phyloP scores from a whole-genome alignment of 2,329 filamentous ascomycete species.

The Colletotrichum sp. region DNA sequence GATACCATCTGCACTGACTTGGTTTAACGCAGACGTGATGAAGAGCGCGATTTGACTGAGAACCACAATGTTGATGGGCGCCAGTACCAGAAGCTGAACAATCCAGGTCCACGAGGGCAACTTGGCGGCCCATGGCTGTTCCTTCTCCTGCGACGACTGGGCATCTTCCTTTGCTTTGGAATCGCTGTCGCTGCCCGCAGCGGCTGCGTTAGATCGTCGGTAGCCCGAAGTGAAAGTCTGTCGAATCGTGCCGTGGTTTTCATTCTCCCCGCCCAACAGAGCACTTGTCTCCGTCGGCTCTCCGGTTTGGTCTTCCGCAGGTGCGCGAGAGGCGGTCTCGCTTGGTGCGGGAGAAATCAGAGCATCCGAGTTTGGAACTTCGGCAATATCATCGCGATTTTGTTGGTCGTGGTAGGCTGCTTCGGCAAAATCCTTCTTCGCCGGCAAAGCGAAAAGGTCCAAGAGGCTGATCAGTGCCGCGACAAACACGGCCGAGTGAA shows the following conservation, averaged over 20 bases:
- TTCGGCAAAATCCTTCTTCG: conserved; percentile 72
- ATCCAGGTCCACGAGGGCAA: conserved; percentile 89
- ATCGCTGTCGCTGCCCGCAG: conserved; percentile 9
- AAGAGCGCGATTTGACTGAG: conserved; percentile 78
- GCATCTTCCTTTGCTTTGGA: conserved; percentile 34
- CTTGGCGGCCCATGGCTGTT: conserved; percentile 84
- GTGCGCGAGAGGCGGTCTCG: conserved; percentile 35
- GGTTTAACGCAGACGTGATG: conserved; percentile 73
- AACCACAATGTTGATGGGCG: conserved; percentile 78
- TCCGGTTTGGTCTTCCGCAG: conserved; percentile 25
- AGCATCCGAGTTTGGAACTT: conserved; percentile 34
- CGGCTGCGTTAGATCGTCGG: conserved; percentile 50
- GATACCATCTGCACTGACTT: conserved; percentile 86
- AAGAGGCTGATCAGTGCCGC: conserved; percentile 77
- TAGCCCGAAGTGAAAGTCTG: conserved; percentile 63
- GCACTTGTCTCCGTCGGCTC: conserved; percentile 61
- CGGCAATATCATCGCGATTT: conserved; percentile 39
- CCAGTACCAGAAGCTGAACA: conserved; percentile 81
- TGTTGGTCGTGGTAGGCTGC: conserved; percentile 58
- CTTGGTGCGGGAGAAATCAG: conserved; percentile 46
- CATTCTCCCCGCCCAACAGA: conserved; percentile 36
- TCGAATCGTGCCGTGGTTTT: conserved; percentile 38
- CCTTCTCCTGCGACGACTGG: conserved; percentile 63
- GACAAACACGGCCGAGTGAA: conserved; percentile 77
- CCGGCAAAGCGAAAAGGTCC: conserved; percentile 79